Evolutionary conservation across 768 basidiomycete genomes (phyloP), one percentile per base, ranked within the genome.

Genomic region (Lactarius hatsudake): DNA sequence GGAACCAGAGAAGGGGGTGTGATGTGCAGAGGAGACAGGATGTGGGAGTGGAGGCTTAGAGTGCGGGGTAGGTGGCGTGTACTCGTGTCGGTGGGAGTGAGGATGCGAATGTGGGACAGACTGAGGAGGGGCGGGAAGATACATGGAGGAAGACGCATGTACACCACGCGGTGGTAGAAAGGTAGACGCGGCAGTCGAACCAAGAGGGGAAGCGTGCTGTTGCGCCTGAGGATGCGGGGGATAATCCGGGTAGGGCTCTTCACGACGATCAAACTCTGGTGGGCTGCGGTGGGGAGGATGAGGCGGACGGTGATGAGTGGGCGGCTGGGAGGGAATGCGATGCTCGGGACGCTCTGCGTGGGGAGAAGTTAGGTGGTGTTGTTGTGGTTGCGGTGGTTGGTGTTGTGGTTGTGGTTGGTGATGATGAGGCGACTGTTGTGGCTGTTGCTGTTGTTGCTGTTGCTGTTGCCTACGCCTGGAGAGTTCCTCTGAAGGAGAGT

Each of bases 401-500:
- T 30, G 75, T 64, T 66, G 70, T 36, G 73, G 75, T 23, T 76
- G 79, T 36, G 56, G 77, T 57, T 74, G 72, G n/a, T 76, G 75
- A 30, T 57, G 42, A 6, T 43, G 67, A 20, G 3, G 53, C 20
- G 53, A 77, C 56, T 74, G 71, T n/a, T 76, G 74, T 36, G 63
- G 62, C 71, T 62, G 62, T 63, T 34, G 74, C 54, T 64, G 73
- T 48, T 73, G 74, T 58, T 74, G 75, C 15, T 71, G 45, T 71
- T 63, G 48, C 1, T 58, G 62, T 60, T 75, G 75, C 17, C 71
- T 75, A 67, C 70, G 69, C 73, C 13, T 78, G 69, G 3, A 72
- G 72, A 73, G 78, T 72, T 83, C 83, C 71, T 87, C 87, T 0
- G 87, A 87, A 59, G 88, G 88, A 0, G 87, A 85, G 75, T 87